Percentiles rank a stretch among this genome's conserved stretches.
phyloP scores from a whole-genome alignment of 495 filamentous ascomycete genomes.

The Darksidea phi region DNA sequence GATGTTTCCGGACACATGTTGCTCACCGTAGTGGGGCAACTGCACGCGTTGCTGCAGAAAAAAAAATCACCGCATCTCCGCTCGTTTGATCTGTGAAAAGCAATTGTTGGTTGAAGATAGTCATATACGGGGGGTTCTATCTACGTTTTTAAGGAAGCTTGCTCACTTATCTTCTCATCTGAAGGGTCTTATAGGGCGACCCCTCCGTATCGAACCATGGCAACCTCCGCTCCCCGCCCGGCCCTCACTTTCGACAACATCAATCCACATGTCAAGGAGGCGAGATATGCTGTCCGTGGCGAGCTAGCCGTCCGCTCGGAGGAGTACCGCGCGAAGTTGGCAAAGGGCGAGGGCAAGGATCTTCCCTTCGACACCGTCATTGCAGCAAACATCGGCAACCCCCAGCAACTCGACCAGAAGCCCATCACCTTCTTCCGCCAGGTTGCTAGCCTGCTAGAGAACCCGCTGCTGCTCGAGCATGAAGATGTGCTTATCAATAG shows the following conservation, averaged over 20 bases:
- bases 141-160: neutral
- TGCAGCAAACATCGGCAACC: conserved; percentile 97
- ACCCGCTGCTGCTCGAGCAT: conserved; percentile 77
- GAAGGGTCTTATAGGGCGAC: neutral
- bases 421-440: conserved; percentile 99
- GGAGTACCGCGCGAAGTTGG: conserved; percentile 73
- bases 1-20: neutral
- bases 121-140: conserved; percentile 10
- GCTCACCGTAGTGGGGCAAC: conserved; percentile 32
- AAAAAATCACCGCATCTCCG: conserved; percentile 31
- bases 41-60: conserved; percentile 7
- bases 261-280: conserved; percentile 78
- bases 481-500: conserved; percentile 62
- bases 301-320: conserved; percentile 90
- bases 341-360: conserved; percentile 53
- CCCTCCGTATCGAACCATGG: conserved; percentile 53
- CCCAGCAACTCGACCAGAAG: conserved; percentile 97
- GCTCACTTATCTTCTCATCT: conserved; percentile 8
- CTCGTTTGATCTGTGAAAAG: conserved; percentile 18
- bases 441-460: conserved; percentile 90
- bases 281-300: conserved; percentile 95
- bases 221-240: conserved; percentile 52
- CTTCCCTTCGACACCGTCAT: conserved; percentile 90
- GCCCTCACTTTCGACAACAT: conserved; percentile 83
- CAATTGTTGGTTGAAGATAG: conserved; percentile 16